Evolutionary conservation across 176 grass and related monocot genomes (phyloP).

Genomic region (Tillandsia leiboldiana): DNA sequence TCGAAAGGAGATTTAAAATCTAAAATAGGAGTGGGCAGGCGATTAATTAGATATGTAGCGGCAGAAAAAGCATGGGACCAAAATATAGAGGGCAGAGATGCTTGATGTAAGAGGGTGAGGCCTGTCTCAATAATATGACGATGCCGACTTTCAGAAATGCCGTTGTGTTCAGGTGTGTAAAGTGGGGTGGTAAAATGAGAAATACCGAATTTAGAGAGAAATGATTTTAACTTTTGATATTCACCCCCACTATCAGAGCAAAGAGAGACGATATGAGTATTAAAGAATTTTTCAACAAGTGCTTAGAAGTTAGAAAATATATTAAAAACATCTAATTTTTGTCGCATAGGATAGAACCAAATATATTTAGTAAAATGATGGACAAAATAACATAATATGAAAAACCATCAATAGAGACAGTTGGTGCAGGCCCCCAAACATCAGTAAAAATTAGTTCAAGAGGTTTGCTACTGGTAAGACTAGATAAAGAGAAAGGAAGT

Average conservation of each 20-base stretch:
- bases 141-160: neutral
- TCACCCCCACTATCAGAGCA: neutral
- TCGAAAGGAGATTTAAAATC: neutral
- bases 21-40: neutral
- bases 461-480: neutral
- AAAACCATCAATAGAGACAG: neutral
- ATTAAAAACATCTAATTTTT: neutral
- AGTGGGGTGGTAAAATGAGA: neutral
- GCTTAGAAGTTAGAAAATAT: neutral
- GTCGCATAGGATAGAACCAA: neutral
- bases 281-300: neutral
- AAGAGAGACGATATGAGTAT: neutral
- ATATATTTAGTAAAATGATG: conserved; percentile 6
- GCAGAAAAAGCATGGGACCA: neutral
- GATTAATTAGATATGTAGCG: neutral
- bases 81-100: neutral
- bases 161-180: neutral
- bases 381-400: conserved; percentile 12
- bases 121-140: neutral
- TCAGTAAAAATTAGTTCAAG: conserved; percentile 8
- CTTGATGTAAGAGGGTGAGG: neutral
- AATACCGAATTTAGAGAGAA: neutral
- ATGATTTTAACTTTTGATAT: neutral
- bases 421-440: neutral
- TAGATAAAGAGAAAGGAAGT: neutral